A percentile compares a stretch with the other conserved stretches of the same genome.
Evolutionary conservation across 2,329 filamentous ascomycete genomes (phyloP).

Genomic region (Penicillium thymicola): DNA sequence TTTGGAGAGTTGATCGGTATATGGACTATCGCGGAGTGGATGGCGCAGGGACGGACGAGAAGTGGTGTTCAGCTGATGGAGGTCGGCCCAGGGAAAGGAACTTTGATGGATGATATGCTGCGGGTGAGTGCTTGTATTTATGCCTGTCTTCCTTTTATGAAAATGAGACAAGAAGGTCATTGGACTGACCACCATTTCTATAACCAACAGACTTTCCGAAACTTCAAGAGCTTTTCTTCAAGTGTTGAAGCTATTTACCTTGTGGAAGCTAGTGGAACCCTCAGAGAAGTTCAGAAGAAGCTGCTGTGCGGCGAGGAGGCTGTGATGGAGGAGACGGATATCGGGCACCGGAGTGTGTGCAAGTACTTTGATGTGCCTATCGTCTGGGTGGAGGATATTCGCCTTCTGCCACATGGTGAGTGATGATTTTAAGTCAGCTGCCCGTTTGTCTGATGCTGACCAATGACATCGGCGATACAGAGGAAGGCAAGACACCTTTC

Average conservation of each 20-base stretch:
- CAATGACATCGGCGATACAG: conserved; percentile 35
- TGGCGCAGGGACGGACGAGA: conserved; percentile 74
- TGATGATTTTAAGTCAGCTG: background rate
- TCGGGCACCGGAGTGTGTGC: conserved; percentile 70
- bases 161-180: background rate
- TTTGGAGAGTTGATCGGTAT: conserved; percentile 93
- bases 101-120: conserved; percentile 94
- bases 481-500: conserved; percentile 72
- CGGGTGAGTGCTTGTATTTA: conserved; percentile 57
- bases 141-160: background rate
- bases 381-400: conserved; percentile 85
- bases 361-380: conserved; percentile 74
- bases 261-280: conserved; percentile 82
- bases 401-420: conserved; percentile 70
- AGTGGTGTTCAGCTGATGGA: conserved; percentile 85
- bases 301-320: conserved; percentile 73
- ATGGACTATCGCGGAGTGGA: conserved; percentile 96
- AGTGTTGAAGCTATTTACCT: conserved; percentile 87
- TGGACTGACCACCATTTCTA: conserved; percentile 3
- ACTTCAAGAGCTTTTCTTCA: conserved; percentile 73
- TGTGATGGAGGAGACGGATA: conserved; percentile 65
- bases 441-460: background rate
- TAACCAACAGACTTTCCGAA: conserved; percentile 66
- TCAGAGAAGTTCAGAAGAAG: conserved; percentile 73
- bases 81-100: conserved; percentile 88